Conservation (phyloP, 2,329 filamentous ascomycete genomes). For the Scedosporium minutisporum region DNA sequence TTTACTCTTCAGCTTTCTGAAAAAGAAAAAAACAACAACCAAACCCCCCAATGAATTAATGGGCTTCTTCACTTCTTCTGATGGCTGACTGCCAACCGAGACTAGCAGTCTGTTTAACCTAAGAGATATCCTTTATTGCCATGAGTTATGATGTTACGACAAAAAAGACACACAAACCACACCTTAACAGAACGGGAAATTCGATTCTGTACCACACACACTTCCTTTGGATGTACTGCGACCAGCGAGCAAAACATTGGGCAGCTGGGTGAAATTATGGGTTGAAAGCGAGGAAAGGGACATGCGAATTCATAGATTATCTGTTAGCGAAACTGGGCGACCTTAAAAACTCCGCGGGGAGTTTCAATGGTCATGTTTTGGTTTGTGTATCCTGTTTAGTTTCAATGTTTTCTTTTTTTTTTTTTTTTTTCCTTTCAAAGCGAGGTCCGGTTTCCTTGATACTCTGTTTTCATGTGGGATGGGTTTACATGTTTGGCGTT, state of each 20-base stretch:
- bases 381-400: constrained; percentile 9
- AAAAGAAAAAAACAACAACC: background rate
- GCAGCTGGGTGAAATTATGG: background rate
- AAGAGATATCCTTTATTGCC: constrained; percentile 7
- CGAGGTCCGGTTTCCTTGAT: background rate
- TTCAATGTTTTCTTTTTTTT: constrained; percentile 10
- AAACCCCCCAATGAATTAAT: background rate
- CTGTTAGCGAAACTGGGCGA: background rate
- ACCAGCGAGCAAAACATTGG: background rate
- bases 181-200: background rate
- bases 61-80: background rate
- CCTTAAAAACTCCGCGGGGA: background rate
- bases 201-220: background rate
- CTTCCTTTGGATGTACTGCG: background rate
- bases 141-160: constrained; percentile 14
- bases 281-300: background rate
- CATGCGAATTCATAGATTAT: constrained; percentile 1
- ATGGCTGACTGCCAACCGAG: background rate
- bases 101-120: background rate
- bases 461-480: background rate
- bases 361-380: background rate
- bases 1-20: constrained; percentile 3
- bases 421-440: background rate
- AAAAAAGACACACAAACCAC: background rate
- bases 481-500: background rate